phyloP scores from a whole-genome alignment of 1,284 basidiomycete genomes.

The Tilletiopsis washingtonensis region DNA sequence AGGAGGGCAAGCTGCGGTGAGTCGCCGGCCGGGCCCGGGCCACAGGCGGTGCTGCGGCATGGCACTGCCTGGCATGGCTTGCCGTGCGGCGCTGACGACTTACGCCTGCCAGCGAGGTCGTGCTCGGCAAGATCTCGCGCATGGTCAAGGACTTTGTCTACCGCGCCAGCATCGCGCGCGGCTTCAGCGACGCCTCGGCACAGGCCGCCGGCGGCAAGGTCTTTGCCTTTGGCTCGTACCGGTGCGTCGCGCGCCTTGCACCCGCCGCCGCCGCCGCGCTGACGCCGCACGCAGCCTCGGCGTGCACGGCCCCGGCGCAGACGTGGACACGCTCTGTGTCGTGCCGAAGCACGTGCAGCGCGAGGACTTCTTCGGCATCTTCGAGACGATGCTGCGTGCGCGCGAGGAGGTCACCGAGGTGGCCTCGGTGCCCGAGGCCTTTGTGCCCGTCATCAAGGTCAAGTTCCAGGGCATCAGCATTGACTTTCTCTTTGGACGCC shows the following conservation, averaged over 20 bases:
- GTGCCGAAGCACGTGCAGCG: conserved; percentile 91
- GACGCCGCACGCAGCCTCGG: conserved; percentile 56
- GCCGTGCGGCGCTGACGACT: background rate
- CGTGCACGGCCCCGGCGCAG: conserved; percentile 88
- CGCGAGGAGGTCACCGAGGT: conserved; percentile 81
- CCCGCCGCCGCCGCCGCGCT: no score
- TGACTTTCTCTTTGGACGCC: conserved; percentile 85
- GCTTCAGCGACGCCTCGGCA: conserved; percentile 78
- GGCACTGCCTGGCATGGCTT: background rate
- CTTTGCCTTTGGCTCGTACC: conserved; percentile 70
- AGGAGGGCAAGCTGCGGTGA: conserved; percentile 81
- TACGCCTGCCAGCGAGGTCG: conserved; percentile 65
- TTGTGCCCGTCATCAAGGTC: conserved; percentile 86
- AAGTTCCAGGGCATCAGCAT: conserved; percentile 88
- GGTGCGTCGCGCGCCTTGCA: background rate
- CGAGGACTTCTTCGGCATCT: conserved; percentile 90
- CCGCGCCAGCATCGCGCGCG: conserved; percentile 66
- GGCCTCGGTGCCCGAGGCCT: conserved; percentile 88
- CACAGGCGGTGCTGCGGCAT: background rate
- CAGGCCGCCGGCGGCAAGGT: conserved; percentile 89
- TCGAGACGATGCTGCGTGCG: conserved; percentile 80
- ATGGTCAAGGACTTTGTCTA: conserved; percentile 92
- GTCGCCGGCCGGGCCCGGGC: conserved; percentile 40
- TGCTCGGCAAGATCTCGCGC: conserved; percentile 78
- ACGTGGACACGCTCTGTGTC: conserved; percentile 98